Base-by-base conservation (phyloP, 2,329 filamentous ascomycete genomes). In the Samsoniella hepiali region DNA sequence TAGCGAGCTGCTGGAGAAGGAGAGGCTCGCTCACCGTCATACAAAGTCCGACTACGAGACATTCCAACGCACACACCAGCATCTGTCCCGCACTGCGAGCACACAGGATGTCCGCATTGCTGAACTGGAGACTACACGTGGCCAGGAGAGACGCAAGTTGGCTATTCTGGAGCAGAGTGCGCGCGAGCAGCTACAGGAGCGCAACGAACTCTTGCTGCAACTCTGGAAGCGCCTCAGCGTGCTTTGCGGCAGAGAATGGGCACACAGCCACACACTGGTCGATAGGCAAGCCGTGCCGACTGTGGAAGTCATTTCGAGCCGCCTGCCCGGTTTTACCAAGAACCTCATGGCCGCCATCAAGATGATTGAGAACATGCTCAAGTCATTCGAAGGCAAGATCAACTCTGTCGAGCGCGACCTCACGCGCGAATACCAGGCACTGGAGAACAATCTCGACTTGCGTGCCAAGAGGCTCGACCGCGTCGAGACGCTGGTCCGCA, bases 161-260 rank as follows among this genome's bases (percentile, higher is more conserved):
- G 81, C 87, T 1, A 82, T 84, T 60, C 82, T 97, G 8, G 95
- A 99, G 75, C 83, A 88, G 67, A 86, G 88, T 64, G 91, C 91
- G 76, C 91, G 90, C 69, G 93, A 97, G 59, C 93, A 98, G 76
- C 83, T 98, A 45, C 85, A 84, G 50, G 95, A 98, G 77, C 88
- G 95, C 62, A 97, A 98, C 77, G 90, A 91, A 65, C 81, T 99
- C 59, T 83, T 98, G 22, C 84, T 97, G 29, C 84, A 87, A n/a
- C 80, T 98, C 5, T 99, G 95, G 95, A 94, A 94, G 67, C 86
- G 91, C 53, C 83, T 99, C 9, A 93, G 91, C 3, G 83, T 86
- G 0, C 83, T 98, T 50, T 98, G 95, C 70, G 95, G 95, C 11
- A 84, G 87, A 0, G 95, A 98, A 72, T 99, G 95, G 94, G 87